A percentile compares a stretch with the other conserved stretches of the same genome.
Conservation (phyloP, 345 rosid species). For the Cochlearia excelsa region DNA sequence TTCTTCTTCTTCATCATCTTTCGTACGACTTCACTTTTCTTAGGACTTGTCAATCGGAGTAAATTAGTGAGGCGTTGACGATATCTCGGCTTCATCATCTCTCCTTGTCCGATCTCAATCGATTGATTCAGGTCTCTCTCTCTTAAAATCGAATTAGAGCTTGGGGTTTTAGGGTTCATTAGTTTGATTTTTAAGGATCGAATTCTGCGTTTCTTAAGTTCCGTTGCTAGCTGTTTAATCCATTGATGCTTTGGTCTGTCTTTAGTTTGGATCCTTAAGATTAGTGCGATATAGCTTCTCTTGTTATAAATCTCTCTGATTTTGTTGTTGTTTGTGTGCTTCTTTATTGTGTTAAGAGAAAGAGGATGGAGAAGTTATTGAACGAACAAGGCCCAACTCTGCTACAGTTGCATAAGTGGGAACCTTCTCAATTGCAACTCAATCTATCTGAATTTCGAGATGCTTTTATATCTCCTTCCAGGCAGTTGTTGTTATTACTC, state of each 20-base stretch:
- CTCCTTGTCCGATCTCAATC: slow-evolving; percentile 8
- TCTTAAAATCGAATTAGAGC: slow-evolving; percentile 25
- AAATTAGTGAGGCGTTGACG: slow-evolving; percentile 18
- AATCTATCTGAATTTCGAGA: slow-evolving; percentile 77
- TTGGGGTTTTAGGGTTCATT: slow-evolving; percentile 23
- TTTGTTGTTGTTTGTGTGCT: slow-evolving; percentile 16
- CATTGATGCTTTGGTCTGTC: slow-evolving; percentile 19
- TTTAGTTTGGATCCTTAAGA: slow-evolving; percentile 15
- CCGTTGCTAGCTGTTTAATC: slow-evolving; percentile 15
- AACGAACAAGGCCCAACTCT: slow-evolving; percentile 56
- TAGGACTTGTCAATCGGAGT: too few species aligned
- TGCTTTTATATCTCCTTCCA: slow-evolving; percentile 88
- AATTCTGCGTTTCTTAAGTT: background rate
- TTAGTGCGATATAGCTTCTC: slow-evolving; percentile 8
- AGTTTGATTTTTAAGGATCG: slow-evolving; percentile 9
- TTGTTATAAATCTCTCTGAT: slow-evolving; percentile 12
- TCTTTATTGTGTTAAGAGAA: slow-evolving; percentile 20
- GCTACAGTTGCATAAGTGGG: slow-evolving; percentile 84
- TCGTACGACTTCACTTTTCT: slow-evolving; percentile 19
- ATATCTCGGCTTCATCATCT: slow-evolving; percentile 17
- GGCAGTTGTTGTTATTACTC: slow-evolving; percentile 58
- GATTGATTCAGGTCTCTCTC: slow-evolving; percentile 19
- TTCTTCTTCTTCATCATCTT: slow-evolving; percentile 19
- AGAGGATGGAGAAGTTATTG: slow-evolving; percentile 52
- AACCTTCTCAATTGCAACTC: slow-evolving; percentile 49